Conservation (phyloP, 176 grass and related monocot species). For the Pontederia paniculata region DNA sequence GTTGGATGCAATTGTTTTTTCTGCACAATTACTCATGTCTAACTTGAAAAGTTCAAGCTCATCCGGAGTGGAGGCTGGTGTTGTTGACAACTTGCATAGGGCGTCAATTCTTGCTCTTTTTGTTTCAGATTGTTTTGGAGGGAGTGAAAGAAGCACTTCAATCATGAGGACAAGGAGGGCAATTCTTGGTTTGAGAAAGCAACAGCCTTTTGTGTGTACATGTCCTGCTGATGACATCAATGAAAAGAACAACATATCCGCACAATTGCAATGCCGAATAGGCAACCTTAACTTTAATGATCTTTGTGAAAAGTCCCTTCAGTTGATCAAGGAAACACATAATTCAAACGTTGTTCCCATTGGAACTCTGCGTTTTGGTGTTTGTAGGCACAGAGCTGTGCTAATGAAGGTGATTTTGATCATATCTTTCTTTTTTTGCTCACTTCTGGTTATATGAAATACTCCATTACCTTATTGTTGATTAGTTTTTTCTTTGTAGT, state of each 20-base stretch:
- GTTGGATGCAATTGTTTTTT: conserved; percentile 77
- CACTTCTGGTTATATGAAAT: not conserved
- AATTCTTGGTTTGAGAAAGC: conserved; percentile 66
- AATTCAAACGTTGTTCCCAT: conserved; percentile 93
- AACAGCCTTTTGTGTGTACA: conserved; percentile 91
- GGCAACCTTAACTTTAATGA: conserved; percentile 35
- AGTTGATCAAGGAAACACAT: conserved; percentile 66
- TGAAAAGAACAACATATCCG: conserved; percentile 25
- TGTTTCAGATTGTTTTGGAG: conserved; percentile 98
- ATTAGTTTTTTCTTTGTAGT: conserved; percentile 36
- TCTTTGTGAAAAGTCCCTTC: conserved; percentile 63
- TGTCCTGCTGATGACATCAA: conserved; percentile 41
- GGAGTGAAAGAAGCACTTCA: conserved; percentile 69
- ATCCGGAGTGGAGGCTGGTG: conserved; percentile 42
- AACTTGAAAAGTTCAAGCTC: conserved; percentile 47
- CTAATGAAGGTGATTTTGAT: conserved; percentile 68
- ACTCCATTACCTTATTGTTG: not conserved
- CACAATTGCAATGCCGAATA: conserved; percentile 23
- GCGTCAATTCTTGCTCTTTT: conserved; percentile 85
- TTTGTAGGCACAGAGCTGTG: conserved; percentile 95
- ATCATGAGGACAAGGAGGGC: conserved; percentile 53
- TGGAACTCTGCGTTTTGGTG: conserved; percentile 68
- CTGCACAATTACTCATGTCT: conserved; percentile 68
- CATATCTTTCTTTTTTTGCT: not conserved
- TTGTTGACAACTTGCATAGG: conserved; percentile 49